These are phyloP conservation scores for Pilatotrama ljubarskyi DNA, from an alignment of 768 basidiomycete species.

Conservation along the genomic window DNA sequence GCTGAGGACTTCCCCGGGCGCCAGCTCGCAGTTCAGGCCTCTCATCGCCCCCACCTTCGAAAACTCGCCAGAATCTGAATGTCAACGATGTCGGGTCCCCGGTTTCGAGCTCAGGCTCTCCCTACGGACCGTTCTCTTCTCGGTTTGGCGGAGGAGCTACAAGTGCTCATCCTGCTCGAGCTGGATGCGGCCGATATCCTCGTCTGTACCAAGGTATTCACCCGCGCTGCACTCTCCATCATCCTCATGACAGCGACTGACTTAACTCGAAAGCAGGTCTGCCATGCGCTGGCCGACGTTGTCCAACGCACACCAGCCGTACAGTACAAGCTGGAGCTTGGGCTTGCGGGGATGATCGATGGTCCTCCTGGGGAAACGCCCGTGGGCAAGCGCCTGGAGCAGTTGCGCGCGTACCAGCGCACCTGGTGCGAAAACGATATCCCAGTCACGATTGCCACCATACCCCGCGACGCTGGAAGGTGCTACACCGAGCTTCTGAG, in stretches of 20 bases:
- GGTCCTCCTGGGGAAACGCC: background rate
- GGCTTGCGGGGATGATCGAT: constrained; percentile 8
- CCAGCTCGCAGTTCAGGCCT: too few relatives aligned
- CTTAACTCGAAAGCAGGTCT: background rate
- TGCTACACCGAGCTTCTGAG: background rate
- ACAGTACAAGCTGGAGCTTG: constrained; percentile 12
- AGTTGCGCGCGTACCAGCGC: constrained; percentile 5
- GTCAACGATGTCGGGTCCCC: too few relatives aligned
- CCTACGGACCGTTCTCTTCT: background rate
- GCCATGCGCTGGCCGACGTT: background rate
- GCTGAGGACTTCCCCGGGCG: too few relatives aligned
- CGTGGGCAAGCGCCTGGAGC: background rate
- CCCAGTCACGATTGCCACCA: background rate
- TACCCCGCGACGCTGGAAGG: background rate
- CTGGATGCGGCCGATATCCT: background rate
- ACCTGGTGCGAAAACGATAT: background rate
- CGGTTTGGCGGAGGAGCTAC: background rate
- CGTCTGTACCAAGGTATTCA: background rate
- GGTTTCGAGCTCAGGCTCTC: background rate
- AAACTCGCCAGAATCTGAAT: too few relatives aligned
- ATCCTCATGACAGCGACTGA: too few relatives aligned
- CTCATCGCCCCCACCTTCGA: too few relatives aligned
- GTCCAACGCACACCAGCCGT: background rate
- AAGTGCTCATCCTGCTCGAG: background rate
- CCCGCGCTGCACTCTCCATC: background rate